Evolutionary conservation across 2,329 filamentous ascomycete species (phyloP), one percentile per base, ranked within the genome.

Genomic region (Dactylellina parvicollis): DNA sequence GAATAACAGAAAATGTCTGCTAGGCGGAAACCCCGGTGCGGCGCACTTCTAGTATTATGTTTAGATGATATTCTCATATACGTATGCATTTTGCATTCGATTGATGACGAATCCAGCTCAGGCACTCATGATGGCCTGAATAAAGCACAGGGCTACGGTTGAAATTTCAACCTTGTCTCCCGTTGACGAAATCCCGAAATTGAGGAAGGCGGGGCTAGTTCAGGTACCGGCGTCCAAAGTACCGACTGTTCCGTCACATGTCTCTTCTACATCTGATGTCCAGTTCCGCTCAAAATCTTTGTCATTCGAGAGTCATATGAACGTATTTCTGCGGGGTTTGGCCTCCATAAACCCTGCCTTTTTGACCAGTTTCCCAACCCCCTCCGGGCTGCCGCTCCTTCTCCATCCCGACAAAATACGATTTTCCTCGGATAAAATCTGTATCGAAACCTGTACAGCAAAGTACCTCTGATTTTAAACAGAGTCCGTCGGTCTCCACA

Each of bases 311-410:
- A 38, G 12, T 32, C 30, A 12, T 32, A 38, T 4, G 4, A 14
- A 9, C 18, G 2, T 14, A 14, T 4, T 20, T 46, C 44, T 55
- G 49, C 49, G 60, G 60, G 60, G 60, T 52, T n/a, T 46, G 30
- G 24, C 36, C 18, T 44, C 7, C 34, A 18, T 28, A 28, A 62
- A 55, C 44, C 56, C 56, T 61, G 47, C 47, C 4, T 22, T 16
- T 26, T 50, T 40, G 16, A 5, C 20, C 42, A 40, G 50, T 22
- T n/a, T 32, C 46, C 16, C 18, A 26, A 34, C 16, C 32, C 16
- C 10, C 64, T 69, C 64, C 64, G 64, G 47, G 16, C 55, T 46
- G 64, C 64, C 64, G 64, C 54, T 22, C 36, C 54, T 52, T 55
- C 55, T 69, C 64, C 64, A 60, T 52, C 10, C 16, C 49, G 10